Evolutionary conservation across 768 basidiomycete species (phyloP).

Genomic region (Lentinus tigrinus): DNA sequence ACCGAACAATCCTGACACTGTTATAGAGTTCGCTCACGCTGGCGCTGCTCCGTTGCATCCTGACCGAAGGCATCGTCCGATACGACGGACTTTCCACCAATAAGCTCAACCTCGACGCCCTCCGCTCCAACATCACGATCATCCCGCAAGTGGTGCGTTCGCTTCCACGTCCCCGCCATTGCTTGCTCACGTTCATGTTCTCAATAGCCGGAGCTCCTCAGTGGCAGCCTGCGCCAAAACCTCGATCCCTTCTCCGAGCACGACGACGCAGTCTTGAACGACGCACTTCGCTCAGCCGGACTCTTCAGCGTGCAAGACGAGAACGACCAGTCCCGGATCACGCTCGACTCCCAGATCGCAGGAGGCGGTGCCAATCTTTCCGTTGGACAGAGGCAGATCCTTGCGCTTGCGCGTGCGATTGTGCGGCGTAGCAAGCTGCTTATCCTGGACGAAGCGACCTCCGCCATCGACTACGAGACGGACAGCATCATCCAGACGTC

Average conservation of each 20-base stretch:
- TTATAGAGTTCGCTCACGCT: conserved; percentile 48
- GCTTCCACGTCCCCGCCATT: conserved; percentile 1
- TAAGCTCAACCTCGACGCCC: conserved; percentile 49
- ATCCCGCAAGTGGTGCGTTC: conserved; percentile 61
- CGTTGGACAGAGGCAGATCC: conserved; percentile 60
- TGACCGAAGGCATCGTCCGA: conserved; percentile 48
- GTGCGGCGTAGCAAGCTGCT: conserved; percentile 54
- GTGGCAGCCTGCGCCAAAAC: conserved; percentile 56
- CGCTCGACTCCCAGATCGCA: conserved; percentile 44
- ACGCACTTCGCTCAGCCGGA: conserved; percentile 50
- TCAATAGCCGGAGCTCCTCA: conserved; percentile 47
- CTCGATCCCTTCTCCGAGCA: conserved; percentile 60
- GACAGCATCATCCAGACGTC: conserved; percentile 57
- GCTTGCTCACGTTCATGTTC: background rate
- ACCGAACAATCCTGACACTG: background rate
- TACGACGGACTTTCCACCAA: conserved; percentile 50
- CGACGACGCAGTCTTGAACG: conserved; percentile 51
- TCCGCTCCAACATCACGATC: conserved; percentile 55
- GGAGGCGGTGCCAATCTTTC: conserved; percentile 46
- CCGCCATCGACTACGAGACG: conserved; percentile 55
- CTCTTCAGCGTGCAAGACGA: conserved; percentile 41
- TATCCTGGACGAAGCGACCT: conserved; percentile 59
- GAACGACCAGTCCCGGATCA: conserved; percentile 36
- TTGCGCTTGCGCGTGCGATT: conserved; percentile 59
- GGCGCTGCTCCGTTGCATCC: conserved; percentile 53